Evolutionary conservation across 2,329 filamentous ascomycete species (phyloP), one percentile per base, ranked within the genome.

Genomic region (Lojkania enalia): DNA sequence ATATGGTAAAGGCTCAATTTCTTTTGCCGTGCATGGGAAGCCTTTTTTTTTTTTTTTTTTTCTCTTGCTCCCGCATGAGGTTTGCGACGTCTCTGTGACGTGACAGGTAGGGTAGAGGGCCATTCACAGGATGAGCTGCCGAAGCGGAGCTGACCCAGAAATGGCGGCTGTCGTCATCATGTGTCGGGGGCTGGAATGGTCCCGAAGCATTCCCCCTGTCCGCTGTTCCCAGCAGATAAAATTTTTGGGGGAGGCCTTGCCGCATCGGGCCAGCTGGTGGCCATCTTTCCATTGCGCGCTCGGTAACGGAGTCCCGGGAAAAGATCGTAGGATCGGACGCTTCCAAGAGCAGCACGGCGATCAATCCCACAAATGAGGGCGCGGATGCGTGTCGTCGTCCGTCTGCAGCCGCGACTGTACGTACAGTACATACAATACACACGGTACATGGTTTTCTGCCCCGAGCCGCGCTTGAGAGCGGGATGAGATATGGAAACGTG

Each of bases 111-210:
- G n/a, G n/a, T n/a, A n/a, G n/a, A n/a, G n/a, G n/a, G n/a, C n/a
- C n/a, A n/a, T n/a, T n/a, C n/a, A n/a, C n/a, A n/a, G n/a, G n/a
- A n/a, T n/a, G n/a, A n/a, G n/a, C n/a, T n/a, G n/a, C n/a, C n/a
- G n/a, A n/a, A n/a, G n/a, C n/a, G n/a, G n/a, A n/a, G n/a, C n/a
- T n/a, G n/a, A n/a, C n/a, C 54, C 54, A 7, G n/a, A 27, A 27
- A 9, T 52, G 51, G 52, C 54, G 48, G 49, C 42, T 61, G 48
- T 63, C 64, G 64, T 67, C 62, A 67, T 67, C 59, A 64, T 66
- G 48, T 53, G 54, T 60, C 33, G 50, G 46, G 35, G 48, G 52
- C 48, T 49, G 51, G 9, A 12, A 9, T 27, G 14, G 30, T 15
- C 30, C 30, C 14, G n/a, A n/a, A n/a, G n/a, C n/a, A n/a, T n/a